Base-by-base conservation (phyloP, 2,329 filamentous ascomycete species). In the Stagonosporopsis rhizophila region DNA sequence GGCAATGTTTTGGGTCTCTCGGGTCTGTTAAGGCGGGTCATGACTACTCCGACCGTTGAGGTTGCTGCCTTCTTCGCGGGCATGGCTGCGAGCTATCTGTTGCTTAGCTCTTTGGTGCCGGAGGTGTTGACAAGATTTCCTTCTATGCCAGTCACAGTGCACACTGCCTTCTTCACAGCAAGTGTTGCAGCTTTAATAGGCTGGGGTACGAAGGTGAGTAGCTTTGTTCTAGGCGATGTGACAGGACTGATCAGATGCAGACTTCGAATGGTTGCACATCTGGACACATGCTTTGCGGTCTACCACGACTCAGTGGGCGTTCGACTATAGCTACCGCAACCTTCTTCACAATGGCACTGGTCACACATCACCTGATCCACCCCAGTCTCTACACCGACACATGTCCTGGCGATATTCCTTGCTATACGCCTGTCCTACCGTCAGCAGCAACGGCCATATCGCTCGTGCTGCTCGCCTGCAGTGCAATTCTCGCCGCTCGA, bases 221-320 rank as follows among this genome's bases (percentile, higher is more conserved):
- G 6, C 12, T 11, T 2, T 2, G 17, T 8, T 30, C 6, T 22
- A 32, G 3, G 11, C 14, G 19, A 22, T 2, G 25, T 14, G 14
- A 9, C 2, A 34, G 15, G 46, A 32, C 57, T 70, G 38, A 71
- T 41, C 37, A 12, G 9, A 8, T 2, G 15, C 8, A 74, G 72
- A 51, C 55, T 39, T 66, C 69, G 6, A 76, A 78, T 50, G 82
- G 82, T 17, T 85, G 82, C 62, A 84, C 82, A 9, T 83, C 82
- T 2, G 82, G 82, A 47, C 82, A 85, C 62, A 83, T 84, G 79
- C 78, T 85, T 28, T 83, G 82, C 58, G 82, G 82, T 1, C 64
- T 84, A 4, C 77, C 80, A 5, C 77, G 81, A 37, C 72, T 82
- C 23, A 83, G 79, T 14, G 72, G 76, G n/a, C 78, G 81, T 44